phyloP scores from a whole-genome alignment of 192 early-diverging fungal species.

The Rhizoclosmatium globosum region DNA sequence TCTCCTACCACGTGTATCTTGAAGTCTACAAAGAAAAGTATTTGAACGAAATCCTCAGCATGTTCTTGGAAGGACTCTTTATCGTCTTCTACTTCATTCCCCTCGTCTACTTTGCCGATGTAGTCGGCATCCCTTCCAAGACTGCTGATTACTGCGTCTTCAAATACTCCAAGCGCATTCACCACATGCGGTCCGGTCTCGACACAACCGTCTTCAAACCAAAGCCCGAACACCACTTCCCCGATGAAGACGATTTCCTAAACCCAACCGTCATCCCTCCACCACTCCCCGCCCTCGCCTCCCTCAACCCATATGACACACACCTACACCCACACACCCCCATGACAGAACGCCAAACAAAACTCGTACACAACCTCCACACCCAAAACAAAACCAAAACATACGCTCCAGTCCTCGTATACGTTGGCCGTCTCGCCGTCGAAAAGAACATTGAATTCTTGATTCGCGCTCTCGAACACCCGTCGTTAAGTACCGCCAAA shows the following conservation, averaged over 20 bases:
- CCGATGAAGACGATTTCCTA: slow-evolving; percentile 28
- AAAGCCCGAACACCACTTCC: slow-evolving; percentile 19
- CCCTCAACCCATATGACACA: slow-evolving; percentile 21
- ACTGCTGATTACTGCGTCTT: slow-evolving; percentile 55
- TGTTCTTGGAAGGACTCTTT: slow-evolving; percentile 50
- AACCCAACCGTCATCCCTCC: slow-evolving; percentile 11
- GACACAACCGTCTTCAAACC: slow-evolving; percentile 55
- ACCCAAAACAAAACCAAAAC: slow-evolving; percentile 8
- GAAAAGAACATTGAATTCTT: slow-evolving; percentile 63
- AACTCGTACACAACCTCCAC: slow-evolving; percentile 25
- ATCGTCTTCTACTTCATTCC: slow-evolving; percentile 53
- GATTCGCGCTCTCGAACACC: slow-evolving; percentile 44
- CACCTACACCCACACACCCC: slow-evolving; percentile 25
- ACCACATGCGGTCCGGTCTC: slow-evolving; percentile 60
- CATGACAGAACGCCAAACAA: slow-evolving; percentile 22
- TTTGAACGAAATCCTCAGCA: slow-evolving; percentile 48
- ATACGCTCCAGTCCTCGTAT: slow-evolving; percentile 47
- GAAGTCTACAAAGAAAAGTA: slow-evolving; percentile 59
- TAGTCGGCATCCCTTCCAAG: slow-evolving; percentile 57
- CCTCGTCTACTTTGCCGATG: slow-evolving; percentile 52
- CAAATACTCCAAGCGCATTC: slow-evolving; percentile 51
- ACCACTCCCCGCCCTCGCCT: slow-evolving; percentile 28
- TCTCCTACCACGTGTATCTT: slow-evolving; percentile 62
- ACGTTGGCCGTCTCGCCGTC: slow-evolving; percentile 58
- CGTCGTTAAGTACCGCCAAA: slow-evolving; percentile 39